Conservation (phyloP, 129 eudicot genomes). For the Flaveria ramosissima region DNA sequence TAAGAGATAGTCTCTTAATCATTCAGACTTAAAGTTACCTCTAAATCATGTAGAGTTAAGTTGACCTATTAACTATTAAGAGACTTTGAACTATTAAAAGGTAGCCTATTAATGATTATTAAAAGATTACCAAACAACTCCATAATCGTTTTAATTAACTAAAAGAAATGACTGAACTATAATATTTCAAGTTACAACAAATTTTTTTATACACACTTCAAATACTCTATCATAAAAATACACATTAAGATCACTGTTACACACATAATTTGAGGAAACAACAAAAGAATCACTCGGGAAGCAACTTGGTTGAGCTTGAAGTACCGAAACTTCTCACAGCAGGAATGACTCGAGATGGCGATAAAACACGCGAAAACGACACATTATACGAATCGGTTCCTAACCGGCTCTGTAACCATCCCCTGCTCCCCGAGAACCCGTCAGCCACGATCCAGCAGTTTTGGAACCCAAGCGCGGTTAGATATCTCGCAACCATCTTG, state of each 20-base stretch:
- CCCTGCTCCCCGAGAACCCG: constrained; percentile 92
- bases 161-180: no score
- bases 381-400: constrained; percentile 82
- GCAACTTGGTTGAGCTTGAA: constrained; percentile 64
- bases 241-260: constrained; percentile 23
- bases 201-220: no score
- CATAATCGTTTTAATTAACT: no score
- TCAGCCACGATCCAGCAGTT: constrained; percentile 80
- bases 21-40: no score
- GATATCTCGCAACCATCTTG: constrained; percentile 72
- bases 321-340: constrained; percentile 65
- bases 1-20: no score
- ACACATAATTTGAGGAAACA: constrained; percentile 7
- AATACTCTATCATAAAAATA: constrained; percentile 7
- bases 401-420: constrained; percentile 90
- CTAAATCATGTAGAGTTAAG: no score
- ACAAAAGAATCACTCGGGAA: constrained; percentile 33
- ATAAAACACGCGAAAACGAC: constrained; percentile 58
- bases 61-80: no score
- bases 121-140: no score
- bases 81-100: no score
- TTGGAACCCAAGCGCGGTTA: constrained; percentile 78
- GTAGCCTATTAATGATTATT: no score
- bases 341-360: constrained; percentile 82
- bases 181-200: no score